Evolutionary conservation across 192 early-diverging fungal genomes (phyloP).

Genomic region (Tieghemiomyces parasiticus): DNA sequence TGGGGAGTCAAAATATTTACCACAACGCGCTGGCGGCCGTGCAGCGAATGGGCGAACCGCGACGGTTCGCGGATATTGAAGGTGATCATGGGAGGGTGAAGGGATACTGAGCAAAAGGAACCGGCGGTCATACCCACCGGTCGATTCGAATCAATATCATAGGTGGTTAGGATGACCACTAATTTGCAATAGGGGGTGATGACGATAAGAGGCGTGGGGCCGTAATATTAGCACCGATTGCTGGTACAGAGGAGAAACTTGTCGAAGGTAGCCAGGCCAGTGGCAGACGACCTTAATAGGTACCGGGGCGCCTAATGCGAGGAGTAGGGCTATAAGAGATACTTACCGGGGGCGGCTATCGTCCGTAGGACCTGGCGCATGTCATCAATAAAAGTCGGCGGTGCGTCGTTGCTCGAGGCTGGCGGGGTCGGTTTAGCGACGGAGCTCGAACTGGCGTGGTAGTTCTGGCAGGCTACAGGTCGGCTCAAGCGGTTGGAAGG

Average conservation of each 20-base stretch:
- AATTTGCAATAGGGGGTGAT: not conserved
- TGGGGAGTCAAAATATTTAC: not conserved
- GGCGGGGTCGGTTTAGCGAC: too few relatives aligned
- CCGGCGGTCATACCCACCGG: constrained; percentile 5
- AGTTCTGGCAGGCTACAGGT: too few relatives aligned
- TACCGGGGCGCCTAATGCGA: not conserved
- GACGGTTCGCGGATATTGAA: constrained; percentile 11
- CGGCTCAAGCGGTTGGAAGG: too few relatives aligned
- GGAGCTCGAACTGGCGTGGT: too few relatives aligned
- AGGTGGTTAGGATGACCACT: constrained; percentile 3
- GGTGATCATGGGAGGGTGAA: constrained; percentile 1
- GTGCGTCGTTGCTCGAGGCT: too few relatives aligned
- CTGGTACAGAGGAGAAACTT: not conserved
- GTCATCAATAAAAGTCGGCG: not conserved
- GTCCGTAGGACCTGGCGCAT: not conserved
- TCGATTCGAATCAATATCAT: not conserved
- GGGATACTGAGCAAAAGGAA: constrained; percentile 5
- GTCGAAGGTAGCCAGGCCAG: not conserved
- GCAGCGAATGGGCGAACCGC: not conserved
- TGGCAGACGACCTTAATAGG: not conserved
- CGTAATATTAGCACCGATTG: not conserved
- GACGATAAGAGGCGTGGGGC: not conserved
- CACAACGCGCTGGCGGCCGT: not conserved
- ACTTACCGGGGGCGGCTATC: not conserved
- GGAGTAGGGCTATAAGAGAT: not conserved